Base-by-base conservation (phyloP, 2,329 filamentous ascomycete genomes). In the Alternaria atra region DNA sequence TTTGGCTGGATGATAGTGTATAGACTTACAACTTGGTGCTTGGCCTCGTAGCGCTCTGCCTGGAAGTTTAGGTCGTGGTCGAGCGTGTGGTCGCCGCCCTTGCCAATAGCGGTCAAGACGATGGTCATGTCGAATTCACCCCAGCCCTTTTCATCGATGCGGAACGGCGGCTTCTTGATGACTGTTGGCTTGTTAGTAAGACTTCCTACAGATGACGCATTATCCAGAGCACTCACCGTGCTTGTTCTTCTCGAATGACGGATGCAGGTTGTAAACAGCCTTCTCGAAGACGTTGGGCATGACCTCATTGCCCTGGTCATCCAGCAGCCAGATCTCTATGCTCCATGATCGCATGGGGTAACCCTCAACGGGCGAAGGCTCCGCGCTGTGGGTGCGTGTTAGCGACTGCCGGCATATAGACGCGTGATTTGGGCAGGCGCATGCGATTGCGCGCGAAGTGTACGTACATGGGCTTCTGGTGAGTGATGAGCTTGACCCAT, bases 61-160 rank as follows among this genome's bases (percentile, higher is more conserved):
- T 88, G 86, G 80, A 99, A 99, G 84, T 98, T 97, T 63, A 99
- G 86, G 76, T 99, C 95, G 80, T 99, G 95, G 52, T 85, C 82
- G 66, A 99, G 85, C 13, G 87, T 84, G 74, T 93, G 87, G 74
- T 97, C 94, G 59, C 90, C 88, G 58, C 88, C 90, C 84, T 97
- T 97, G 80, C 95, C 93, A 30, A 91, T 89, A 43, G 91, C 91
- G 75, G 89, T 91, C 70, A 96, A 86, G 64, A 91, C 88, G 73
- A 98, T 95, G 48, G 84, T 85, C 89, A 99, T 94, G 77, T 98
- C 95, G 78, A 99, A 99, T 82, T 98, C 95, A 74, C 95, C 95
- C 95, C 95, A 99, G 70, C 95, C 95, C 81, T 97, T 92, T 80
- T 99, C 97, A 66, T 89, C 85, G 80, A 97, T 97, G 67, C 86